phyloP scores from a whole-genome alignment of 768 basidiomycete genomes.

The Baorangia bicolor region DNA sequence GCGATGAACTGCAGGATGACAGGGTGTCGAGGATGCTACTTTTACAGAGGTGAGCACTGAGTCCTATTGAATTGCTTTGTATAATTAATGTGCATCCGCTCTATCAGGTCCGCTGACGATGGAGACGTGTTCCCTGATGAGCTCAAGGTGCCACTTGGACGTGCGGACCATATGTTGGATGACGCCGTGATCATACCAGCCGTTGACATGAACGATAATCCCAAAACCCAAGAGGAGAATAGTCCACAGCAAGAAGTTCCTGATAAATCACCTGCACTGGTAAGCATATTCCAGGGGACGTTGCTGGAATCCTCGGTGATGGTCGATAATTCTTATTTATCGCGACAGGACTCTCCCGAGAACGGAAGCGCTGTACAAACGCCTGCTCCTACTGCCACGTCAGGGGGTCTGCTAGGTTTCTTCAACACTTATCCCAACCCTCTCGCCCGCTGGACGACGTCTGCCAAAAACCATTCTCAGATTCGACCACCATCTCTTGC shows the following conservation, averaged over 20 bases:
- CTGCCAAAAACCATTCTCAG: conserved; percentile 25
- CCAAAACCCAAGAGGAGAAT: conserved; percentile 18
- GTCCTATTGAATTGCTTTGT: background rate
- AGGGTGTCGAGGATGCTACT: conserved; percentile 63
- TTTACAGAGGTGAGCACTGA: conserved; percentile 55
- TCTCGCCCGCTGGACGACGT: conserved; percentile 49
- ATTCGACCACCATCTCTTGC: conserved; percentile 20
- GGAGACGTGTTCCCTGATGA: conserved; percentile 58
- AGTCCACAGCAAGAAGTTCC: conserved; percentile 17
- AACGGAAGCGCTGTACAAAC: conserved; percentile 22
- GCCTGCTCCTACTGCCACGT: conserved; percentile 21
- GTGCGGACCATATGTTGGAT: conserved; percentile 60
- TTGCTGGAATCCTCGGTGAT: background rate
- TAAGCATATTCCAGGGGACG: conserved; percentile 13
- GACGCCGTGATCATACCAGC: conserved; percentile 24
- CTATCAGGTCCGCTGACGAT: conserved; percentile 51
- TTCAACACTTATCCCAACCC: conserved; percentile 59
- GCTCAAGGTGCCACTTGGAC: conserved; percentile 56
- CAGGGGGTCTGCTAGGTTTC: conserved; percentile 56
- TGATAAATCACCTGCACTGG: conserved; percentile 21
- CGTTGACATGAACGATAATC: conserved; percentile 13
- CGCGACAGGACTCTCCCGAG: conserved; percentile 26
- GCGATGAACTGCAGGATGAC: conserved; percentile 77
- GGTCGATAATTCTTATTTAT: background rate
- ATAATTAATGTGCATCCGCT: background rate